Base-by-base conservation (phyloP, 805 yeast genomes). In the Cyberlindnera maritima region DNA sequence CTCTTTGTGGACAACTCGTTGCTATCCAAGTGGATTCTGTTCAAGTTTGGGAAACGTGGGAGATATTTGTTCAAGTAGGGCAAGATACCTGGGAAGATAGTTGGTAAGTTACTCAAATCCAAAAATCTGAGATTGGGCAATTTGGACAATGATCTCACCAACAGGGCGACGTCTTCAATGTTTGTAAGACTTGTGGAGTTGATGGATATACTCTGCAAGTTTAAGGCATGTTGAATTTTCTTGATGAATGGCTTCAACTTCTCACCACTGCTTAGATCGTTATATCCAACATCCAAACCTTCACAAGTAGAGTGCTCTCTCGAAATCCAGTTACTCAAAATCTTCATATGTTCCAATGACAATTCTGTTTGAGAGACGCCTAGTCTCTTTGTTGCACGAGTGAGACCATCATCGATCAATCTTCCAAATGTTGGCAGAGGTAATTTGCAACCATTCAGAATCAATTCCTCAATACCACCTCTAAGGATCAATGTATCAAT, bases 221-320 rank as follows among this genome's bases (percentile, higher is more conserved):
- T 46, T 3, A 48, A 14, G 9, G 56, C 53, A 35, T 35, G 44
- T 19, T 43, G 39, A 1, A 54, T 44, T 29, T 47, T 56, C 43
- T 57, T 60, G 20, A 57, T 57, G 39, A 60, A 41, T 15, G 62
- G 61, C 23, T 56, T 57, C 36, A 59, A 39, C 58, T 65, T 49
- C 61, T 60, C 46, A 63, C 62, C 55, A 15, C 61, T 20, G 33
- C 54, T 58, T 32, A 85, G 66, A 61, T 88, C 91, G 61, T 91
- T 91, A 59, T 84, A 91, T 3, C 96, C 95, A 18, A 91, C 58
- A 69, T 90, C 97, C 6, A 91, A 64, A 3, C 97, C 97, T 53
- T 79, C 66, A 20, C 79, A 73, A 18, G 57, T 63, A 56, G 68
- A 58, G 63, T 65, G 64, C 50, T 62, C 62, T 18, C 56, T 63